phyloP scores from a whole-genome alignment of 2,329 filamentous ascomycete species.

The Biscogniauxia marginata region DNA sequence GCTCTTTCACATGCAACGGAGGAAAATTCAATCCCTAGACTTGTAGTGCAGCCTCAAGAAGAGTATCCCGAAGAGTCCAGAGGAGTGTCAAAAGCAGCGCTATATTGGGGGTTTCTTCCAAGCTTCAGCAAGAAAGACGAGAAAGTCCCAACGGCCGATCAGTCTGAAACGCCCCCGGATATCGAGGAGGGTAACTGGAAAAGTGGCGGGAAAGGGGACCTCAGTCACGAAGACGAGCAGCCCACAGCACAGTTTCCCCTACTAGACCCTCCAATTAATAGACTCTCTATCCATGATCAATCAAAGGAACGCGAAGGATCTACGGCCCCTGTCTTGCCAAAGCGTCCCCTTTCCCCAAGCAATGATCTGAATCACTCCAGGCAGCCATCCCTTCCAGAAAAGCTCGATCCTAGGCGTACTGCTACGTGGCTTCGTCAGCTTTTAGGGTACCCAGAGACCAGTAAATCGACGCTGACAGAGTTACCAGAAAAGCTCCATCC shows the following conservation, averaged over 20 bases:
- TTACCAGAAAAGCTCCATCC: conserved; percentile 25
- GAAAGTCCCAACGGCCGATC: neutral
- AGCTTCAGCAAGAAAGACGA: conserved; percentile 11
- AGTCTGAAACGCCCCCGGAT: conserved; percentile 1
- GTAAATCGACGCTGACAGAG: conserved; percentile 22
- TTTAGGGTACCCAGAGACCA: conserved; percentile 20
- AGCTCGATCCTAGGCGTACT: conserved; percentile 20
- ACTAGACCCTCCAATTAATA: neutral
- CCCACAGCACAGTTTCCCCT: neutral
- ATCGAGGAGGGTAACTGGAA: neutral
- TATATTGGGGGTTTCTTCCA: conserved; percentile 30
- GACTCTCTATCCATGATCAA: neutral
- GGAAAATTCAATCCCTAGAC: conserved; percentile 6
- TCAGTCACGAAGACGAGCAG: neutral
- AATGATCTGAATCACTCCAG: conserved; percentile 4
- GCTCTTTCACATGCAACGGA: conserved; percentile 3
- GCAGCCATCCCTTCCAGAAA: conserved; percentile 11
- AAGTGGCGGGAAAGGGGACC: neutral
- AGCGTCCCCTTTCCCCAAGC: conserved; percentile 1
- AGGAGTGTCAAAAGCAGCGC: conserved; percentile 12
- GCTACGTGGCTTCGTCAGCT: conserved; percentile 29
- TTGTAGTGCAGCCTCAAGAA: neutral
- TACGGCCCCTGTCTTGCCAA: conserved; percentile 9
- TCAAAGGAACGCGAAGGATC: conserved; percentile 1
- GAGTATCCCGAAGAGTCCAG: neutral